These are phyloP conservation scores for Pichia sp. DNA, from an alignment of 1,139 yeast genomes.

Conservation along the genomic window DNA sequence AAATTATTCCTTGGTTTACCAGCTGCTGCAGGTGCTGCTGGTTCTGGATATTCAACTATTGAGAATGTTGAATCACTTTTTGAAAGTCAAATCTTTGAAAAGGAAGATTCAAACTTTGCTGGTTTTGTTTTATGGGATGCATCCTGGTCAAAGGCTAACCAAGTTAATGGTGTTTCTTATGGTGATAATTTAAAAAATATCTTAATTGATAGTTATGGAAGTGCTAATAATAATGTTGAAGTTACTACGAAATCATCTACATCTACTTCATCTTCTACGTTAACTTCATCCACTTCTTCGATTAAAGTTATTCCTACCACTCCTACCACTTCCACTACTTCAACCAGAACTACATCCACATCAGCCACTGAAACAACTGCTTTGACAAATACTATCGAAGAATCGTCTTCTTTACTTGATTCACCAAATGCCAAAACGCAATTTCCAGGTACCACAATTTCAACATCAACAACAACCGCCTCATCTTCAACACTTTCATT, in stretches of 20 bases:
- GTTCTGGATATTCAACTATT: slow-evolving; percentile 52
- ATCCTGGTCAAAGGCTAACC: slow-evolving; percentile 63
- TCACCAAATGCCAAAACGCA: neutral
- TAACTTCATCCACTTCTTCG: slow-evolving; percentile 5
- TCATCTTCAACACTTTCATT: neutral
- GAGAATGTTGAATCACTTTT: slow-evolving; percentile 34
- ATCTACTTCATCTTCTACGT: slow-evolving; percentile 10
- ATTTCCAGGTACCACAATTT: slow-evolving; percentile 19
- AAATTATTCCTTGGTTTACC: slow-evolving; percentile 53
- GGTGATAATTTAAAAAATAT: slow-evolving; percentile 39
- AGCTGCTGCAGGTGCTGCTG: slow-evolving; percentile 40
- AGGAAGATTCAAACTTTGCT: slow-evolving; percentile 46
- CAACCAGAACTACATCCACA: slow-evolving; percentile 3
- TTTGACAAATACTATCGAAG: neutral
- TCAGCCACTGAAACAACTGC: slow-evolving; percentile 3
- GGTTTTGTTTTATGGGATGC: slow-evolving; percentile 94
- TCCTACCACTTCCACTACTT: neutral
- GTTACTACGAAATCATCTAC: slow-evolving; percentile 17
- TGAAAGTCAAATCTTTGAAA: slow-evolving; percentile 32
- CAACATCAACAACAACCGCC: slow-evolving; percentile 13
- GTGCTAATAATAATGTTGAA: slow-evolving; percentile 1
- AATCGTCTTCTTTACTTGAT: neutral
- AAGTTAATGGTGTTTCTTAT: slow-evolving; percentile 24
- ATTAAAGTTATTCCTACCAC: slow-evolving; percentile 6
- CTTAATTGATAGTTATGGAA: slow-evolving; percentile 21